Conservation (phyloP, 2,329 filamentous ascomycete genomes). For the Stagonosporopsis chrysanthemi region DNA sequence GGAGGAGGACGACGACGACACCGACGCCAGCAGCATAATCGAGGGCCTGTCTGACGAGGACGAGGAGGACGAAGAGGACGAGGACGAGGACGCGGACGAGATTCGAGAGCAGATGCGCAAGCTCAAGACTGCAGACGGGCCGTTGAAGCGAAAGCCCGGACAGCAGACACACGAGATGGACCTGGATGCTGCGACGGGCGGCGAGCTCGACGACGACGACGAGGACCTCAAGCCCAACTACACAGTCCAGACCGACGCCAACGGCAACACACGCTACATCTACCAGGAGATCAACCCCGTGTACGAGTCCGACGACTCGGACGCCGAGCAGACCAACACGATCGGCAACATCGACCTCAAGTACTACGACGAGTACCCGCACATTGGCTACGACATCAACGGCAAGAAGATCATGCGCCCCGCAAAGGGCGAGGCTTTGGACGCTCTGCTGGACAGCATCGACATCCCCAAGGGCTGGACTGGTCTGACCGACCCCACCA, state of each 20-base stretch:
- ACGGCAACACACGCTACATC: slow-evolving; percentile 87
- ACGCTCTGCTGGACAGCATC: slow-evolving; percentile 93
- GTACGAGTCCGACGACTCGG: slow-evolving; percentile 95
- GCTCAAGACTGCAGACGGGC: slow-evolving; percentile 47
- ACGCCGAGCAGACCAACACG: slow-evolving; percentile 82
- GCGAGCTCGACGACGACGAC: slow-evolving; percentile 38
- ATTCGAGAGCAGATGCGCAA: slow-evolving; percentile 55
- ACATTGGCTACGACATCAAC: slow-evolving; percentile 99
- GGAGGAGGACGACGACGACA: slow-evolving; percentile 33
- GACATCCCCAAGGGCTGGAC: slow-evolving; percentile 98
- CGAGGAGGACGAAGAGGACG: slow-evolving; percentile 40
- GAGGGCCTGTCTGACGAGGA: slow-evolving; percentile 45
- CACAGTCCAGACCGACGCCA: slow-evolving; percentile 77
- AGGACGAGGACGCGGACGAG: slow-evolving; percentile 48
- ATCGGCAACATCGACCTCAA: slow-evolving; percentile 93
- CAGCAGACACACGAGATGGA: slow-evolving; percentile 27
- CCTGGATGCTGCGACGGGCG: slow-evolving; percentile 28
- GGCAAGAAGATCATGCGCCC: slow-evolving; percentile 98
- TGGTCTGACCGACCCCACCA: slow-evolving; percentile 89
- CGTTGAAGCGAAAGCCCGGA: slow-evolving; percentile 26
- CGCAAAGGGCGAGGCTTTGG: slow-evolving; percentile 89
- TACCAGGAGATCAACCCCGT: slow-evolving; percentile 94
- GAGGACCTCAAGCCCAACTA: slow-evolving; percentile 58
- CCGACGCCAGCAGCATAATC: slow-evolving; percentile 43
- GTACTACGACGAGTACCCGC: slow-evolving; percentile 97